A percentile compares a stretch with the other conserved stretches of the same genome.
phyloP scores from a whole-genome alignment of 2,329 filamentous ascomycete species.

The Pseudonectria foliicola region DNA sequence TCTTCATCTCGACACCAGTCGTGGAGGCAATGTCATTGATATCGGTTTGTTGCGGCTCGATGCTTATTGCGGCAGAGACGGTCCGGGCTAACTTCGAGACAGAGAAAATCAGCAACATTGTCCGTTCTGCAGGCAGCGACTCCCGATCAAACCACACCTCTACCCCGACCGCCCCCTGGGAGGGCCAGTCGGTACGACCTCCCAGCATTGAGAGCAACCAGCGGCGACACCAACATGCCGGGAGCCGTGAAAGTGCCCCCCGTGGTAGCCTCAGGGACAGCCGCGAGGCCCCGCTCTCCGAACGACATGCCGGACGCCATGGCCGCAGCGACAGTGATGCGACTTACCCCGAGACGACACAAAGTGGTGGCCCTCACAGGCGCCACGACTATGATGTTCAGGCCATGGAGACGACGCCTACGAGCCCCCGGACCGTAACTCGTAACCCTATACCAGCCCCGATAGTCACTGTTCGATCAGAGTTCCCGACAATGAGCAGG shows the following conservation, averaged over 20 bases:
- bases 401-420: slow-evolving; percentile 83
- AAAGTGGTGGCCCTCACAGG: slow-evolving; percentile 56
- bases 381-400: slow-evolving; percentile 94
- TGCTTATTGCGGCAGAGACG: no score
- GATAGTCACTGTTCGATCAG: slow-evolving; percentile 88
- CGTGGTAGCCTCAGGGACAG: slow-evolving; percentile 41
- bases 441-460: slow-evolving; percentile 88
- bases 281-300: slow-evolving; percentile 38
- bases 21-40: slow-evolving; percentile 86
- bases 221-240: slow-evolving; percentile 11
- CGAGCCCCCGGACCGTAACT: slow-evolving; percentile 62
- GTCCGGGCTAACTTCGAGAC: slow-evolving; percentile 18
- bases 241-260: slow-evolving; percentile 30
- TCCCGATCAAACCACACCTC: slow-evolving; percentile 44
- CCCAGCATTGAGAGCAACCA: slow-evolving; percentile 41
- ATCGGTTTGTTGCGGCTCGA: slow-evolving; percentile 53
- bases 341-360: slow-evolving; percentile 68
- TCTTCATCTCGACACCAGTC: slow-evolving; percentile 82
- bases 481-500: slow-evolving; percentile 88
- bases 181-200: slow-evolving; percentile 50
- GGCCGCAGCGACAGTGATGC: slow-evolving; percentile 71
- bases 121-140: slow-evolving; percentile 69
- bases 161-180: slow-evolving; percentile 63
- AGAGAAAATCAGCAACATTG: slow-evolving; percentile 95
- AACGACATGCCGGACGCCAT: slow-evolving; percentile 50